These are phyloP conservation scores for Fraxinus xanthoxyloides DNA, from an alignment of 305 asterid genomes.

Conservation along the genomic window DNA sequence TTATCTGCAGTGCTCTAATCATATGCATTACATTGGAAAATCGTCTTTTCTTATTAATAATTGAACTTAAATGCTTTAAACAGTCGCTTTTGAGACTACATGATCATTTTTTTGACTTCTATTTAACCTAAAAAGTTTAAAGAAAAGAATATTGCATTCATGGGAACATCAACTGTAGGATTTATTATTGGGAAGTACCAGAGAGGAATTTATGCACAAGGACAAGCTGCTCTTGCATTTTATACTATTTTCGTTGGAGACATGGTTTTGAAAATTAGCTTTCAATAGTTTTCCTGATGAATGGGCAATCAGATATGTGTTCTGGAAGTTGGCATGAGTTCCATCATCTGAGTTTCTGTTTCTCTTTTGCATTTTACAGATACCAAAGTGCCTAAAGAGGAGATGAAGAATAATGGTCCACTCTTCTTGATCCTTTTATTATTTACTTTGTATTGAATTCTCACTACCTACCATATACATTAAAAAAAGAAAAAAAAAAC, in stretches of 20 bases:
- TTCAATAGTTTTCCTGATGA: not conserved
- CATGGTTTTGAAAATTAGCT: not conserved
- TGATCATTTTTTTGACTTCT: not conserved
- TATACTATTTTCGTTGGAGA: not conserved
- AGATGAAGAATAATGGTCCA: conserved; percentile 59
- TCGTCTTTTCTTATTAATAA: not conserved
- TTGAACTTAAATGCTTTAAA: not conserved
- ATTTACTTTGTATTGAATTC: not conserved
- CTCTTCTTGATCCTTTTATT: conserved; percentile 10
- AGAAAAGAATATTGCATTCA: not conserved
- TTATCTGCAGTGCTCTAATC: not conserved
- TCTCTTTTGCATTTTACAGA: conserved; percentile 44
- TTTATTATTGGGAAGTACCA: not conserved
- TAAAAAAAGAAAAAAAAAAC: not conserved
- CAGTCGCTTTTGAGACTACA: not conserved
- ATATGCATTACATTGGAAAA: not conserved
- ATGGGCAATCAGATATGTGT: not conserved
- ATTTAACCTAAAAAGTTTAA: not conserved
- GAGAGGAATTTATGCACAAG: not conserved
- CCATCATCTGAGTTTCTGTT: conserved; percentile 20
- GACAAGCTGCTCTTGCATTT: not conserved
- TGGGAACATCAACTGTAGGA: not conserved
- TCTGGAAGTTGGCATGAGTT: not conserved
- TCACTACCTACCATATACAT: conserved; percentile 12
- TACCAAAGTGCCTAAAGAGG: conserved; percentile 82